Evolutionary conservation across 192 early-diverging fungal genomes (phyloP).

Genomic region (Phlyctochytrium bullatum): DNA sequence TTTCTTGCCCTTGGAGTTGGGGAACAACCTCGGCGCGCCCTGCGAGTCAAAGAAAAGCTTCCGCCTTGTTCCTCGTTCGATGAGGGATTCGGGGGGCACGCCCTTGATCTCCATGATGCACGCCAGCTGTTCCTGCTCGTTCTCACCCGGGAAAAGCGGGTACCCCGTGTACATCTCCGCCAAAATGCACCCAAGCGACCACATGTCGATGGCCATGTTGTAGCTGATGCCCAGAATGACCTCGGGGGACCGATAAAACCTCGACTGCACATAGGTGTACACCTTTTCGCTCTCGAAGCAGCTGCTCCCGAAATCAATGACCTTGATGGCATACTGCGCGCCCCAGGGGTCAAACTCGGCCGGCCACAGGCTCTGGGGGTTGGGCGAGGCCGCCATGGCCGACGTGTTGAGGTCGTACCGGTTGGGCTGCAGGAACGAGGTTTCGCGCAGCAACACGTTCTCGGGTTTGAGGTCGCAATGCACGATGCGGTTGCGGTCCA

Average conservation of each 20-base stretch:
- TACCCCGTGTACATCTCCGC: conserved; percentile 41
- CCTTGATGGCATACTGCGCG: conserved; percentile 31
- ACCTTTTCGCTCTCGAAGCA: conserved; percentile 39
- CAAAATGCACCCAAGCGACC: conserved; percentile 45
- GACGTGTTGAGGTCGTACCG: neutral
- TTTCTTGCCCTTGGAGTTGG: conserved; percentile 87
- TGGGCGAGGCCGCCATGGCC: too few relatives aligned
- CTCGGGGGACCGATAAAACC: conserved; percentile 48
- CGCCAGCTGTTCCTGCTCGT: conserved; percentile 40
- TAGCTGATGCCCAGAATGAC: conserved; percentile 41
- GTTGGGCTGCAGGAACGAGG: neutral
- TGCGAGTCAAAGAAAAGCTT: conserved; percentile 75
- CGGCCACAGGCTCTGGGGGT: too few relatives aligned
- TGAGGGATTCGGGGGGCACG: conserved; percentile 9
- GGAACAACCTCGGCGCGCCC: conserved; percentile 49
- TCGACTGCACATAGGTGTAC: conserved; percentile 41
- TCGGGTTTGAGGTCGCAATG: conserved; percentile 52
- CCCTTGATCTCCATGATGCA: conserved; percentile 29
- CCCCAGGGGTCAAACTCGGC: too few relatives aligned
- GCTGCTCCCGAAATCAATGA: conserved; percentile 50
- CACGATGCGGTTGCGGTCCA: conserved; percentile 26
- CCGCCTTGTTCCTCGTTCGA: conserved; percentile 69
- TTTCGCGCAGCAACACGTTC: conserved; percentile 6
- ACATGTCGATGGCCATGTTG: conserved; percentile 46
- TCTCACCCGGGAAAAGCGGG: conserved; percentile 43